These are phyloP conservation scores for Lanmaoa rubissima DNA, from an alignment of 768 basidiomycete genomes.

Conservation along the genomic window DNA sequence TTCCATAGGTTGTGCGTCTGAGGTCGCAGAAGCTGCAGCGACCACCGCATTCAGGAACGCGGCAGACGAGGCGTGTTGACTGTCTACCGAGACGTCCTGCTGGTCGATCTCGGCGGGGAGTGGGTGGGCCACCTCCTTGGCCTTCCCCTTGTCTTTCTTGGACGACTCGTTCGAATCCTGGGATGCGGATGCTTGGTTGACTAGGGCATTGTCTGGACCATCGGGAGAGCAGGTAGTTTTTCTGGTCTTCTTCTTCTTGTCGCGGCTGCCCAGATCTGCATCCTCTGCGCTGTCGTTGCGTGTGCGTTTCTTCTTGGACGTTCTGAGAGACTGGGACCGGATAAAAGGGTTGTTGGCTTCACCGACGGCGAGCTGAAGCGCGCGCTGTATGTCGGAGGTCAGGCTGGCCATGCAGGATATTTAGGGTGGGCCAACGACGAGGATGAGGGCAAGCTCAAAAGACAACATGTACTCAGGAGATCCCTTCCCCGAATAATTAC, in stretches of 20 bases:
- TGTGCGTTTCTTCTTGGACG: constrained; percentile 37
- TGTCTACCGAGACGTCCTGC: constrained; percentile 26
- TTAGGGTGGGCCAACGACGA: constrained; percentile 41
- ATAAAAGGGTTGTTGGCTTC: constrained; percentile 42
- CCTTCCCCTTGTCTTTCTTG: constrained; percentile 36
- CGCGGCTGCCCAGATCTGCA: constrained; percentile 14
- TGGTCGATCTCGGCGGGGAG: constrained; percentile 32
- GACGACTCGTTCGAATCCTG: constrained; percentile 12
- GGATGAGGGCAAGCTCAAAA: constrained; percentile 42
- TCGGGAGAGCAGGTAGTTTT: constrained; percentile 4
- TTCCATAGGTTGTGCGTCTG: constrained; percentile 32
- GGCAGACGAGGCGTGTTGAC: constrained; percentile 48
- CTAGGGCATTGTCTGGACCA: constrained; percentile 17
- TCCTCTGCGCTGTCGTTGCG: constrained; percentile 16
- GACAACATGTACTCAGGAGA: neutral
- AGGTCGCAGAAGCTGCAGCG: constrained; percentile 58
- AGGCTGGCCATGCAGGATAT: constrained; percentile 33
- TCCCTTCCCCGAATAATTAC: constrained; percentile 17
- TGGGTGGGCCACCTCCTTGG: constrained; percentile 33
- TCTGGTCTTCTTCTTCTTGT: constrained; percentile 39
- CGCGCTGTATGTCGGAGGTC: constrained; percentile 46
- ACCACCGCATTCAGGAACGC: constrained; percentile 65
- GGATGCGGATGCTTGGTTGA: neutral
- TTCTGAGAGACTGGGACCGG: constrained; percentile 21
- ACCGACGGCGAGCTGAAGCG: constrained; percentile 49